phyloP scores from a whole-genome alignment of 2,329 filamentous ascomycete genomes.

The Colletotrichum sp. region DNA sequence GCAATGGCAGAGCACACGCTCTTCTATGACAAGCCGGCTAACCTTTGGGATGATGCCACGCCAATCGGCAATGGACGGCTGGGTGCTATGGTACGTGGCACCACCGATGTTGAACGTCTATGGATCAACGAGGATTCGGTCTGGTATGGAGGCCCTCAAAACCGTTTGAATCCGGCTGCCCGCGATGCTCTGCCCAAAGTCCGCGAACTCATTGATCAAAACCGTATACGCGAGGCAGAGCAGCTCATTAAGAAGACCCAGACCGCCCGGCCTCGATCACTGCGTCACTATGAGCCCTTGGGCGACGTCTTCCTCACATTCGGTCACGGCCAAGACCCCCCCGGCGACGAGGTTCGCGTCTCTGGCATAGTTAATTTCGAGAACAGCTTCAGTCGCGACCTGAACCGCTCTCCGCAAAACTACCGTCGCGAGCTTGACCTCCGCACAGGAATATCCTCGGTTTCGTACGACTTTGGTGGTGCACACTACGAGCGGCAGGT shows the following conservation, averaged over 20 bases:
- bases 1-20: background rate
- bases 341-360: background rate
- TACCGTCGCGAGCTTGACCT: background rate
- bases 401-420: background rate
- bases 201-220: background rate
- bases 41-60: conserved; percentile 22
- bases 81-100: conserved; percentile 41
- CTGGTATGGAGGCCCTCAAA: conserved; percentile 44
- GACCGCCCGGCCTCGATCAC: background rate
- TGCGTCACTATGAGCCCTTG: background rate
- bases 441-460: background rate
- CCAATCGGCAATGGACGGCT: conserved; percentile 49
- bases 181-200: background rate
- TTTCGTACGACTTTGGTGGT: background rate
- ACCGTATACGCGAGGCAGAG: background rate
- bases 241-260: background rate
- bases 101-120: conserved; percentile 36
- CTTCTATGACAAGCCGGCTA: background rate
- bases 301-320: background rate
- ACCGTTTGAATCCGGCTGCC: conserved; percentile 39
- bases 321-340: background rate
- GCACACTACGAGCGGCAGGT: background rate
- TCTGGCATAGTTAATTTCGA: background rate
- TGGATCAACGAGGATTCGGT: conserved; percentile 50
- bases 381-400: background rate